Evolutionary conservation across 2,329 filamentous ascomycete species (phyloP).

Genomic region (Fusarium ramigenum): DNA sequence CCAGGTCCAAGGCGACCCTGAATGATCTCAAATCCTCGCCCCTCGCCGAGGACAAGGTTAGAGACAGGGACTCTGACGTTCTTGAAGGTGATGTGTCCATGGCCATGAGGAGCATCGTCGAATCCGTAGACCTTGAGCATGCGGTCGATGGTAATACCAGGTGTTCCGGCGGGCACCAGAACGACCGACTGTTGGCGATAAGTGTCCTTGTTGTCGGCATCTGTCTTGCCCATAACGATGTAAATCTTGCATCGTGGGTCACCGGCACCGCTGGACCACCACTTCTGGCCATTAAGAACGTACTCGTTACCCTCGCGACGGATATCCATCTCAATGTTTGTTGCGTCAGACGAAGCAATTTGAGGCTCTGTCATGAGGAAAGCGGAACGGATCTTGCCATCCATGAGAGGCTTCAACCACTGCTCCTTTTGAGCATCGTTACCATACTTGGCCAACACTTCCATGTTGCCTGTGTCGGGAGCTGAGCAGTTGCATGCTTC

Average conservation of each 20-base stretch:
- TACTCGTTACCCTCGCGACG: slow-evolving; percentile 85
- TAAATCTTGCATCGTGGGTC: slow-evolving; percentile 93
- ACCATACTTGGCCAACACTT: slow-evolving; percentile 91
- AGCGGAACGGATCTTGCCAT: slow-evolving; percentile 86
- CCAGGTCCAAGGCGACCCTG: slow-evolving; percentile 95
- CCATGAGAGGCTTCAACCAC: slow-evolving; percentile 84
- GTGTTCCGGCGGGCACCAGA: slow-evolving; percentile 81
- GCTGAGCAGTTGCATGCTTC: slow-evolving; percentile 92
- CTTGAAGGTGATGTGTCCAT: slow-evolving; percentile 89
- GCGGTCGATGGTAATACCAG: slow-evolving; percentile 90
- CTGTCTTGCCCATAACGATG: slow-evolving; percentile 95
- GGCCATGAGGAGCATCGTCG: slow-evolving; percentile 97
- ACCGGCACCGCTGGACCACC: slow-evolving; percentile 97
- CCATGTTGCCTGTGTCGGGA: slow-evolving; percentile 95
- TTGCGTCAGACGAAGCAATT: slow-evolving; percentile 89
- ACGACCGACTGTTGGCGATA: slow-evolving; percentile 96
- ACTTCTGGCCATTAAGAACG: slow-evolving; percentile 96
- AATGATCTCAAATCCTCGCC: slow-evolving; percentile 97
- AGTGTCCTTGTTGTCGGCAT: slow-evolving; percentile 75
- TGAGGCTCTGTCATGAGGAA: slow-evolving; percentile 96
- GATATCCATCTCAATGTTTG: slow-evolving; percentile 89
- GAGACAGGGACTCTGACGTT: slow-evolving; percentile 87
- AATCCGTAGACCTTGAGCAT: slow-evolving; percentile 96
- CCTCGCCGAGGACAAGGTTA: slow-evolving; percentile 91
- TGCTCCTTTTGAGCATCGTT: slow-evolving; percentile 83